Evolutionary conservation across 805 yeast species (phyloP).

Genomic region (Lipomyces japonicus): DNA sequence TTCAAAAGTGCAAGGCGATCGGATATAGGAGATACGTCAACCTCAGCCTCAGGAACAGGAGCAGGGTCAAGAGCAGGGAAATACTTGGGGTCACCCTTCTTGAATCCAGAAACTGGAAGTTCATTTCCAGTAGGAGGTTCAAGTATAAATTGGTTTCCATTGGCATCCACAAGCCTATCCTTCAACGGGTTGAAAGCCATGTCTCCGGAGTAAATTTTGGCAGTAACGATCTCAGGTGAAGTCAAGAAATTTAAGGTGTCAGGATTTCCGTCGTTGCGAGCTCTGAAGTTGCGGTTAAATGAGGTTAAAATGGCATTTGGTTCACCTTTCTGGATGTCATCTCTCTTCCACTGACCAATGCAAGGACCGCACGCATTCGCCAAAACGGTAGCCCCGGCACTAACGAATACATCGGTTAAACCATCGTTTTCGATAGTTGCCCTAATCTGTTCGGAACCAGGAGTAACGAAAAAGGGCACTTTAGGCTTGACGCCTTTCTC

Average conservation of each 20-base stretch:
- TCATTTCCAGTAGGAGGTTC: slow-evolving; percentile 86
- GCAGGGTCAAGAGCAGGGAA: slow-evolving; percentile 90
- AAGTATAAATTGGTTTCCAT: slow-evolving; percentile 88
- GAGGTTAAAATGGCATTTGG: slow-evolving; percentile 96
- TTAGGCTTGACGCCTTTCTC: slow-evolving; percentile 86
- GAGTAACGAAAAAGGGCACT: slow-evolving; percentile 88
- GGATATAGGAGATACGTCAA: slow-evolving; percentile 78
- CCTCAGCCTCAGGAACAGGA: slow-evolving; percentile 71
- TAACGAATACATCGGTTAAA: slow-evolving; percentile 78
- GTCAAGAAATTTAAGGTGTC: slow-evolving; percentile 96
- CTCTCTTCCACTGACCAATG: slow-evolving; percentile 99
- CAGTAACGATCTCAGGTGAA: slow-evolving; percentile 91
- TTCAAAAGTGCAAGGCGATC: slow-evolving; percentile 93
- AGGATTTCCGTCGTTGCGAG: slow-evolving; percentile 98
- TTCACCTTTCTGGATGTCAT: slow-evolving; percentile 70
- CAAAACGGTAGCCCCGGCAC: slow-evolving; percentile 88
- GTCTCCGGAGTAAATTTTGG: slow-evolving; percentile 93
- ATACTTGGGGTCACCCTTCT: slow-evolving; percentile 79
- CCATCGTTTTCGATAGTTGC: slow-evolving; percentile 98
- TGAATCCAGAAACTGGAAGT: slow-evolving; percentile 86
- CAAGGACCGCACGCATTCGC: slow-evolving; percentile 99
- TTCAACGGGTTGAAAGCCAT: slow-evolving; percentile 94
- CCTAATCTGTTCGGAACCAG: slow-evolving; percentile 98
- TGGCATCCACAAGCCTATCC: slow-evolving; percentile 78
- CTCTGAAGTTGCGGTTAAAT: slow-evolving; percentile 96